A percentile compares a stretch with the other conserved stretches of the same genome.
These are phyloP conservation scores for Cordyceps javanica DNA, from an alignment of 2,329 filamentous ascomycete genomes.

Conservation along the genomic window DNA sequence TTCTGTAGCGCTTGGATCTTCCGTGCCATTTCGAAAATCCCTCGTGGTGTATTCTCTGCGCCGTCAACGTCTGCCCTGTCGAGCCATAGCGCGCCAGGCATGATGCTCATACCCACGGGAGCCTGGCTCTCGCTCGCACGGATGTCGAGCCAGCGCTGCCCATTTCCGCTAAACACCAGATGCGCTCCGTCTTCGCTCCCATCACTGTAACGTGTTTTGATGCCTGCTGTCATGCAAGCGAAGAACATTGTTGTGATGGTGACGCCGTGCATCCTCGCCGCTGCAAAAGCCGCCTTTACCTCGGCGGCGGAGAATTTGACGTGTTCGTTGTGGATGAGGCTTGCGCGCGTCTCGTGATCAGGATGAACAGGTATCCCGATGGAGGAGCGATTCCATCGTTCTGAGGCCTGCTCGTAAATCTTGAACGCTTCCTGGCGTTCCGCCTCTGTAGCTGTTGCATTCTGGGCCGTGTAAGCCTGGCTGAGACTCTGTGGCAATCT, in stretches of 20 bases:
- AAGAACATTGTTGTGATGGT: neutral
- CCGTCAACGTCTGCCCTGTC: neutral
- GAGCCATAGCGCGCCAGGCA: slow-evolving; percentile 2
- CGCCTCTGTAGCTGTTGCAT: neutral
- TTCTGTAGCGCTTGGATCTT: neutral
- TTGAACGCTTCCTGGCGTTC: neutral
- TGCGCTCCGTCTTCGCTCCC: neutral
- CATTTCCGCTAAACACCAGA: neutral
- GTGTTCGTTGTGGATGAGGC: slow-evolving; percentile 1
- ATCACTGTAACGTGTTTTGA: neutral
- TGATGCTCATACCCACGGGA: neutral
- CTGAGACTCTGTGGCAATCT: neutral
- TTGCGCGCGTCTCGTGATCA: neutral
- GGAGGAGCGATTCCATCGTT: neutral
- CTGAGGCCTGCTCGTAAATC: neutral
- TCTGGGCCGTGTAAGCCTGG: neutral
- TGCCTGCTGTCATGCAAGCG: neutral
- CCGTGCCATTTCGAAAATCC: neutral
- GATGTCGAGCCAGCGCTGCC: neutral
- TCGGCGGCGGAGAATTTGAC: neutral
- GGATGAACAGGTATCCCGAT: neutral
- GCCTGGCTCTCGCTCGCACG: neutral
- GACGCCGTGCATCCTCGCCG: neutral
- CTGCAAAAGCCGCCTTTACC: neutral
- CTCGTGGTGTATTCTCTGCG: too few relatives aligned